Percentiles rank a stretch among this genome's conserved stretches.
Conservation (phyloP, 495 filamentous ascomycete species). For the Aspergillus egyptiacus region DNA sequence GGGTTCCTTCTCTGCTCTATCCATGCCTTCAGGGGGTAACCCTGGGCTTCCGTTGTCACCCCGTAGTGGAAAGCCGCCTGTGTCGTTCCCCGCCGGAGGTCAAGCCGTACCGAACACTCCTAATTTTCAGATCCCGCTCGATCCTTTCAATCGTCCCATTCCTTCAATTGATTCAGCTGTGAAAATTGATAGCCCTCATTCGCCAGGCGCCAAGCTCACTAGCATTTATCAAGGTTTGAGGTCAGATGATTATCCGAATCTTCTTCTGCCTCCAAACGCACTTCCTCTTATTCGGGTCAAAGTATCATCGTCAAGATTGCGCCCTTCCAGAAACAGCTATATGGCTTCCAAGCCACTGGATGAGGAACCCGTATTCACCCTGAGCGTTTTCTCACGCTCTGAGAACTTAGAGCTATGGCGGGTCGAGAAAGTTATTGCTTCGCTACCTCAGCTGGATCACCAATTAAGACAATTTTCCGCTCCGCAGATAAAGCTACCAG, state of each 20-base stretch:
- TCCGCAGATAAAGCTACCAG: conserved; percentile 70
- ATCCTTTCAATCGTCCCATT: conserved; percentile 19
- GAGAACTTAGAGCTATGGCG: conserved; percentile 83
- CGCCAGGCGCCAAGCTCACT: conserved; percentile 17
- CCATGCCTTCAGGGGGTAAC: conserved; percentile 56
- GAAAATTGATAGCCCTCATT: conserved; percentile 32
- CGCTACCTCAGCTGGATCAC: conserved; percentile 76
- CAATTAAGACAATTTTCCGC: conserved; percentile 63
- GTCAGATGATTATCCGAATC: conserved; percentile 75
- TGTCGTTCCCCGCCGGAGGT: conserved; percentile 44
- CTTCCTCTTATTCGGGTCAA: conserved; percentile 76
- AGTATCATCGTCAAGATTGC: conserved; percentile 89
- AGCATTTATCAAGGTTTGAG: conserved; percentile 62
- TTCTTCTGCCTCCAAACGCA: conserved; percentile 85
- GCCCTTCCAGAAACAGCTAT: conserved; percentile 80
- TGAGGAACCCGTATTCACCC: conserved; percentile 89
- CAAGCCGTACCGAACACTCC: conserved; percentile 9
- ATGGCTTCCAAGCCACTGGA: conserved; percentile 60
- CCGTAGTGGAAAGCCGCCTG: conserved; percentile 59
- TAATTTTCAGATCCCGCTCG: conserved; percentile 2
- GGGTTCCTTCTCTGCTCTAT: conserved; percentile 50
- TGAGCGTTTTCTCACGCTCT: conserved; percentile 74
- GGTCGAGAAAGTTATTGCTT: conserved; percentile 81
- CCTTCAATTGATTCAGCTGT: conserved; percentile 40
- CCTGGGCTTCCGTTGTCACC: conserved; percentile 64